phyloP scores from a whole-genome alignment of 2,329 filamentous ascomycete species.

The Curvularia eragrostidis region DNA sequence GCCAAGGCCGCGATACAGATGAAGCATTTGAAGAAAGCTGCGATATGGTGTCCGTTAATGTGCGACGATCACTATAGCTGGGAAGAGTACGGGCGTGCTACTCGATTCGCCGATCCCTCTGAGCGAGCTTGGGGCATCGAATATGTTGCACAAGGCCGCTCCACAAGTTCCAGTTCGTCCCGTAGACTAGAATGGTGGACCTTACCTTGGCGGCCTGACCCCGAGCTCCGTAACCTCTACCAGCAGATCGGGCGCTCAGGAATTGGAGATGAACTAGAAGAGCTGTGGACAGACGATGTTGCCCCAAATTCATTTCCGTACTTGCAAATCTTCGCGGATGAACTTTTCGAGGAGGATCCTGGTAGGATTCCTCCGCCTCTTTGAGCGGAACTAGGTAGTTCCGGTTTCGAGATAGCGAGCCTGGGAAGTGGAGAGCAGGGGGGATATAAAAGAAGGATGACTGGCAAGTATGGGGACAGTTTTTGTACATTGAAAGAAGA shows the following conservation, averaged over 20 bases:
- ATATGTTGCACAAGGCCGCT: background rate
- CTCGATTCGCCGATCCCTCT: too few species aligned
- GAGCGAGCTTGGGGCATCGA: background rate
- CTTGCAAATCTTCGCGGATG: too few species aligned
- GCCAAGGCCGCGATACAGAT: background rate
- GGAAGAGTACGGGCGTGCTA: too few species aligned
- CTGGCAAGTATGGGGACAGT: too few species aligned
- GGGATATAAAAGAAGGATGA: too few species aligned
- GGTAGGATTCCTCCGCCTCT: too few species aligned
- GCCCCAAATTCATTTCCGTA: background rate
- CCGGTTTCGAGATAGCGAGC: too few species aligned
- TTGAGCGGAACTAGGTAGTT: too few species aligned
- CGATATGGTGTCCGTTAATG: slow-evolving; percentile 1
- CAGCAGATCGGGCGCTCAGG: background rate
- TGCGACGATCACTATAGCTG: background rate
- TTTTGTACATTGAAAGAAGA: too few species aligned
- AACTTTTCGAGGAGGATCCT: too few species aligned
- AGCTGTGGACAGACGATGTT: background rate
- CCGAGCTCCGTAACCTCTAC: background rate
- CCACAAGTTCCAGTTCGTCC: background rate
- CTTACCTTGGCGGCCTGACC: background rate
- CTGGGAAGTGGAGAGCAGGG: too few species aligned
- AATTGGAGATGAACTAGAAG: background rate
- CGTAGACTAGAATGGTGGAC: background rate
- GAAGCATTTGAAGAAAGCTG: background rate